Evolutionary conservation across 306 rosid genomes (phyloP).

Genomic region (Castanea crenata): DNA sequence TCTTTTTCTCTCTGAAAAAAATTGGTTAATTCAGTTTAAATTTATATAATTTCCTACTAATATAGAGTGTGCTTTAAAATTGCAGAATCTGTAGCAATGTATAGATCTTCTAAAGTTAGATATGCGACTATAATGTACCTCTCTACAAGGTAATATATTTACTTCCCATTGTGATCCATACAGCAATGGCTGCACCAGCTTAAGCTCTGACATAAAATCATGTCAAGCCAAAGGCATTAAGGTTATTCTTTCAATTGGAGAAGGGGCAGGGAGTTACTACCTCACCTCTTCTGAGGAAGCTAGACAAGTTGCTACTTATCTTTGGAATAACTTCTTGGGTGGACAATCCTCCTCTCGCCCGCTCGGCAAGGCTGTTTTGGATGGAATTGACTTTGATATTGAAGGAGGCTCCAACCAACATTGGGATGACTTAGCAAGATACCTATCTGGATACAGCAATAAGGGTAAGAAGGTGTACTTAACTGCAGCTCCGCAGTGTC

Average conservation of each 20-base stretch:
- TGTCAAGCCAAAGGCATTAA: conserved; percentile 9
- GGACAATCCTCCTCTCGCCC: conserved; percentile 11
- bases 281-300: conserved; percentile 4
- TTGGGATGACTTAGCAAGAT: conserved; percentile 20
- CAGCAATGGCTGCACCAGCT: background rate
- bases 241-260: background rate
- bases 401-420: conserved; percentile 4
- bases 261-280: background rate
- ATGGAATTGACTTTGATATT: conserved; percentile 18
- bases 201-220: conserved; percentile 1
- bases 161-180: background rate
- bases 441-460: conserved; percentile 9
- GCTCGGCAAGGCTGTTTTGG: conserved; percentile 1
- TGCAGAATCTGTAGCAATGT: no score
- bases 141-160: no score
- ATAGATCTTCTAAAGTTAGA: no score
- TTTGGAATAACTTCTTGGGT: conserved; percentile 17
- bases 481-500: conserved; percentile 16
- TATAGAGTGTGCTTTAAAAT: no score
- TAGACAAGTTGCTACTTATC: conserved; percentile 13
- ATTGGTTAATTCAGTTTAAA: no score
- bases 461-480: conserved; percentile 11
- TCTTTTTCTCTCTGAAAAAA: no score
- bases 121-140: no score
- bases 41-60: no score